phyloP scores from a whole-genome alignment of 106 monocot genomes.

The Acorus gramineus region DNA sequence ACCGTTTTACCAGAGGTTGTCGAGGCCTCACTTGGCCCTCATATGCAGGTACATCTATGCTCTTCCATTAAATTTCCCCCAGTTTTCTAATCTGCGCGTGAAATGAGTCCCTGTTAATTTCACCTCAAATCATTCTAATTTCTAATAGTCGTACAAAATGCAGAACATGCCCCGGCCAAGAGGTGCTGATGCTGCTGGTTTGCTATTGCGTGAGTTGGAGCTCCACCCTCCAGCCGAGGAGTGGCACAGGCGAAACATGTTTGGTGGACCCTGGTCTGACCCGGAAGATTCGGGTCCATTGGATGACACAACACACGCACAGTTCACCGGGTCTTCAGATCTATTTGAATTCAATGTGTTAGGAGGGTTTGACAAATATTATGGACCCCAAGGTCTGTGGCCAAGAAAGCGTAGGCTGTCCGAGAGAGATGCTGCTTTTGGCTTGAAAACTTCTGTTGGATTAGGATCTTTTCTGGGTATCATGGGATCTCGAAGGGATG shows the following conservation, averaged over 20 bases:
- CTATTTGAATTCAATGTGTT: constrained; percentile 11
- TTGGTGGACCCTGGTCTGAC: constrained; percentile 99
- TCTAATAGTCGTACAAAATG: constrained; percentile 4
- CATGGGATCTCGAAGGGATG: constrained; percentile 97
- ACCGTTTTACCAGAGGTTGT: constrained; percentile 97
- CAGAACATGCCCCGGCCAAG: constrained; percentile 99
- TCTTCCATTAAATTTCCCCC: not conserved
- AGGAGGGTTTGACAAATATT: constrained; percentile 15
- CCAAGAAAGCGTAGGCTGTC: constrained; percentile 87
- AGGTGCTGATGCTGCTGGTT: constrained; percentile 96
- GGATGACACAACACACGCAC: constrained; percentile 29
- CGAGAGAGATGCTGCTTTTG: constrained; percentile 98
- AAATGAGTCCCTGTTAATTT: not conserved
- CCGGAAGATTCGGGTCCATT: constrained; percentile 74
- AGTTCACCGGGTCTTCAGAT: constrained; percentile 24
- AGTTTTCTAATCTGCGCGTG: not conserved
- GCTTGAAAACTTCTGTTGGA: constrained; percentile 88
- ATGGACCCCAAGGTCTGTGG: constrained; percentile 56
- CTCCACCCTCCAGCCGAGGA: constrained; percentile 96
- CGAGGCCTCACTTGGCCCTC: constrained; percentile 90
- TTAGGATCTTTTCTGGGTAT: constrained; percentile 90
- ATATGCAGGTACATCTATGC: constrained; percentile 68
- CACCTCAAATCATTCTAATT: not conserved
- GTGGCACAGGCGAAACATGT: constrained; percentile 99
- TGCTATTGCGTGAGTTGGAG: constrained; percentile 93